Evolutionary conservation across 164 flowering plant genomes (phyloP).

Genomic region (Tetrastigma voinierianum): DNA sequence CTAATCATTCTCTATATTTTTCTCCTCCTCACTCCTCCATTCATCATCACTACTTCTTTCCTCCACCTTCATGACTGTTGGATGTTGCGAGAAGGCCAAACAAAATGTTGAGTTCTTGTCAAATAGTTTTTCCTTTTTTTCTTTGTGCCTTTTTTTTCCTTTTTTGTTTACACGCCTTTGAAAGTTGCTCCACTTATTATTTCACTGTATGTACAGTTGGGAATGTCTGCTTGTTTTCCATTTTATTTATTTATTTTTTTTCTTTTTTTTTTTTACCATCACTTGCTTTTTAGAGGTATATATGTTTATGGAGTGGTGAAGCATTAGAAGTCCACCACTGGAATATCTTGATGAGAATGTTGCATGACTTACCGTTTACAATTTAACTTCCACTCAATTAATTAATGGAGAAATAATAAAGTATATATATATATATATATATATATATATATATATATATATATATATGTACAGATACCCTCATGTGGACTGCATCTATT

Average conservation of each 20-base stretch:
- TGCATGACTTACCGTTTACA: neutral
- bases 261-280: neutral
- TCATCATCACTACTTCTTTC: neutral
- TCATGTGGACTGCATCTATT: conserved; percentile 3
- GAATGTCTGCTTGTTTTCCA: conserved; percentile 19
- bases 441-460: no score
- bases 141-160: neutral
- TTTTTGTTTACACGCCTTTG: neutral
- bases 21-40: neutral
- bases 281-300: neutral
- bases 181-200: conserved; percentile 7
- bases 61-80: neutral
- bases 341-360: neutral
- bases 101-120: neutral
- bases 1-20: conserved; percentile 3
- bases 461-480: no score
- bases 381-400: conserved; percentile 1
- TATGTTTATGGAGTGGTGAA: neutral
- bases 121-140: neutral
- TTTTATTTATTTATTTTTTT: no score
- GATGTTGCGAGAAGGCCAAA: conserved; percentile 11
- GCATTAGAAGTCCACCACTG: neutral
- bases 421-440: no score
- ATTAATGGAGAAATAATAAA: neutral
- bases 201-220: conserved; percentile 15